Evolutionary conservation across 176 grass and related monocot species (phyloP), one percentile per base, ranked within the genome.

Genomic region (Oryza australiensis): DNA sequence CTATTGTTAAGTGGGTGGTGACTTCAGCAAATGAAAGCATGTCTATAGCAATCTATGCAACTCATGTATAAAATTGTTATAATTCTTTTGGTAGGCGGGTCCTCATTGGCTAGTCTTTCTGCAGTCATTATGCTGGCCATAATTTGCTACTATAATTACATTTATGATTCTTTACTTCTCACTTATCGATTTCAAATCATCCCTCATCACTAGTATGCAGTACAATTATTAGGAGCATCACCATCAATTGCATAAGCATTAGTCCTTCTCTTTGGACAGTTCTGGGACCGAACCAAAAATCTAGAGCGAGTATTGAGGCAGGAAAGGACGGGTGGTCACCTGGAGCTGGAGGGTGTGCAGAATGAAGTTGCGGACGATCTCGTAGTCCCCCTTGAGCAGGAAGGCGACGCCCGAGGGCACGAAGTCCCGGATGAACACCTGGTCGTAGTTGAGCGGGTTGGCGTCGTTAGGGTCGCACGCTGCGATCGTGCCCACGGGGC

Each of bases 341-440:
- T 97, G 94, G 27, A 97, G 91, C 80, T 97, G 94, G 84, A 97
- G 91, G 20, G 91, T 97, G 87, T 97, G 94, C 9, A 97, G 94
- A 71, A 97, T 94, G 68, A 97, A 97, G 64, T 94, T 94, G 66
- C 94, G 91, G 67, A 97, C 94, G 81, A 97, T 97, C 15, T 94
- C 94, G 49, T 94, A 84, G 53, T 94, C 94, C 71, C 94, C 94
- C 82, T 92, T 94, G 75, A 97, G 90, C 76, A 97, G 91, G 72
- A 94, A 97, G 24, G 91, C 91, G 70, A 97, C 72, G 53, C 91
- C 91, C n/a, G 94, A 94, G 45, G 94, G 94, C 78, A 97, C 88
- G 70, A 97, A 97, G 78, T 97, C 94, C 72, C 94, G 72, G 82
- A 94, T 97, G 75, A 97, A 97, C 9, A 97, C 91, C 62, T 94